These are phyloP conservation scores for Claviceps sp. DNA, from an alignment of 2,329 filamentous ascomycete species.

Conservation along the genomic window DNA sequence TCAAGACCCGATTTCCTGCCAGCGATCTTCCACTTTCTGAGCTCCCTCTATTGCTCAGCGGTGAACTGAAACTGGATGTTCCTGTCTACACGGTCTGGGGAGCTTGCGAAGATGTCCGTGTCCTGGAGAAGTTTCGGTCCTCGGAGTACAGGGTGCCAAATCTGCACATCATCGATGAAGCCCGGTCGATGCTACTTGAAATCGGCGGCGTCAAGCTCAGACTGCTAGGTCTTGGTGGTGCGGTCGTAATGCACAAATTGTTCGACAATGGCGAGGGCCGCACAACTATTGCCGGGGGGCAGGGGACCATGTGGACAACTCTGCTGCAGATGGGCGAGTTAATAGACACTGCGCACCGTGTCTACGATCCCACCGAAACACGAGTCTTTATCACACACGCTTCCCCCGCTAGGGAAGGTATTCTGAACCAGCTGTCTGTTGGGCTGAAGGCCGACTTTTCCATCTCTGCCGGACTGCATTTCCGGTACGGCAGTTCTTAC, in stretches of 20 bases:
- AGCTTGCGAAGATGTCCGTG: slow-evolving; percentile 94
- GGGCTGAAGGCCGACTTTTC: slow-evolving; percentile 97
- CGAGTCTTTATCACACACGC: slow-evolving; percentile 94
- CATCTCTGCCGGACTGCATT: slow-evolving; percentile 91
- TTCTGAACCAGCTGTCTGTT: slow-evolving; percentile 94
- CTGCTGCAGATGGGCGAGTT: slow-evolving; percentile 95
- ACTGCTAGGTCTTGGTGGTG: slow-evolving; percentile 82
- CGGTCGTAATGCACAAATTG: slow-evolving; percentile 98
- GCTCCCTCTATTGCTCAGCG: slow-evolving; percentile 75
- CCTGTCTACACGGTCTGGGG: slow-evolving; percentile 99
- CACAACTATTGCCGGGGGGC: slow-evolving; percentile 94
- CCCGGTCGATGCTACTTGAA: slow-evolving; percentile 88
- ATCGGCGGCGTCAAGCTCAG: slow-evolving; percentile 92
- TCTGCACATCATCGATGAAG: slow-evolving; percentile 96
- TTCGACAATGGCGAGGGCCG: slow-evolving; percentile 97
- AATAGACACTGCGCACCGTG: slow-evolving; percentile 92
- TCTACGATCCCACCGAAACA: slow-evolving; percentile 96
- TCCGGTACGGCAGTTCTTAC: slow-evolving; percentile 97
- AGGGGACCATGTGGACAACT: slow-evolving; percentile 99
- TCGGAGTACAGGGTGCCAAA: slow-evolving; percentile 97
- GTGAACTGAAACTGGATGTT: slow-evolving; percentile 81
- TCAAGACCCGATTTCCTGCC: slow-evolving; percentile 74
- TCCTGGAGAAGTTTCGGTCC: slow-evolving; percentile 92
- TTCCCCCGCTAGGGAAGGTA: slow-evolving; percentile 88
- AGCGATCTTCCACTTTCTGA: slow-evolving; percentile 85